Base-by-base conservation (phyloP, 306 rosid species). In the Glycine latifolia region DNA sequence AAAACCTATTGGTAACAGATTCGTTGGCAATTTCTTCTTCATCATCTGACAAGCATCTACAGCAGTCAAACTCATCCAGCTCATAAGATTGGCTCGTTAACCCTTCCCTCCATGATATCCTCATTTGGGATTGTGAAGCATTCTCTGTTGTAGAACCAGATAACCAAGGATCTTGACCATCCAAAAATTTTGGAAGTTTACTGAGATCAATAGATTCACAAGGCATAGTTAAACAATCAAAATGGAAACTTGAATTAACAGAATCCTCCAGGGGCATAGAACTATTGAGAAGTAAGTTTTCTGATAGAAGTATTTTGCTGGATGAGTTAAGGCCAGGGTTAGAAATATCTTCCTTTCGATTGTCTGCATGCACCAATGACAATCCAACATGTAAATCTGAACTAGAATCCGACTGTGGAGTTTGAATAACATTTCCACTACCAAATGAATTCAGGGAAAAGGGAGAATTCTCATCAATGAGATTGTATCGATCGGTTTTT, bases 11-110 rank as follows among this genome's bases (percentile, higher is more conserved):
- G 76, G 63, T 69, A 75, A 59, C 47, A 85, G 69, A 53, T 73
- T 82, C 81, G 65, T 79, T 81, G 72, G 39, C 71, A 60, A 86
- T 86, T 71, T 86, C 88, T 70, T 93, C 98, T 75, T 91, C 97
- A 65, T 91, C 97, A 68, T 91, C 98, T 61, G 97, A 94, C 79
- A 92, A 87, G 84, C 93, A 91, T 82, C 89, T 89, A 88, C 97
- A 94, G 77, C 84, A 70, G 78, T 92, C 98, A 41, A 87, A 81
- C 20, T 92, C 97, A 77, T 90, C 95, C 80, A 84, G 79, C 61
- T 92, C 92, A 14, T 82, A 68, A 39, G 84, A 86, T 63, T 83
- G 97, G 85, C 91, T 90, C 71, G 79, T 77, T 75, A 86, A 79
- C 13, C 91, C 95, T 73, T 92, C 97, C 79, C 90, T 88, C 97